Evolutionary conservation across 2,329 filamentous ascomycete species (phyloP).

Genomic region (Phyllosticta citrichinensis): DNA sequence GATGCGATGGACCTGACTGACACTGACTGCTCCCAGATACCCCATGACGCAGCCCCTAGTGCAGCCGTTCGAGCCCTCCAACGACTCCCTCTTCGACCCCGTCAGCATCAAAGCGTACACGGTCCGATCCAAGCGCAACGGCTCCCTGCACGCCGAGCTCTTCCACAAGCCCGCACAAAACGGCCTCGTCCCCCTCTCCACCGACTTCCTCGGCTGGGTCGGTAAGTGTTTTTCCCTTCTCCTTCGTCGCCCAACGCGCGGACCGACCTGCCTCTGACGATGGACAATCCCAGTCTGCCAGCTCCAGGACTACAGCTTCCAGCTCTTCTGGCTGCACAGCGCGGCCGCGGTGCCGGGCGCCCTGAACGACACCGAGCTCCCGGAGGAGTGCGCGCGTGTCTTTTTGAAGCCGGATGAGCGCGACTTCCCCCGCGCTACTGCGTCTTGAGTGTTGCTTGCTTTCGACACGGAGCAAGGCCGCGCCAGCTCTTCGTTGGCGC

Average conservation of each 20-base stretch:
- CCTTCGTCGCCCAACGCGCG: not conserved
- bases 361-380: not conserved
- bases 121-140: not conserved
- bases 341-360: not conserved
- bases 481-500: too few relatives aligned
- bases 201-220: not conserved
- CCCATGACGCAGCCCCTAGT: not conserved
- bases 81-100: not conserved
- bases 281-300: not conserved
- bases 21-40: too few relatives aligned
- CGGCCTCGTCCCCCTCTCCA: not conserved
- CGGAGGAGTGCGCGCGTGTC: not conserved
- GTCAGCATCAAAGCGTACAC: not conserved
- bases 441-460: too few relatives aligned
- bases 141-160: not conserved
- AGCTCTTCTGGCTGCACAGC: not conserved
- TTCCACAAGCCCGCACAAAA: not conserved
- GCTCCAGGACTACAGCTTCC: not conserved
- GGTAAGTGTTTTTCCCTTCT: not conserved
- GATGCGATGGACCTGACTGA: too few relatives aligned
- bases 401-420: not conserved
- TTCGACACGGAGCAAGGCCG: too few relatives aligned
- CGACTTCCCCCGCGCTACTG: too few relatives aligned
- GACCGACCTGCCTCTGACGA: too few relatives aligned
- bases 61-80: not conserved